phyloP scores from a whole-genome alignment of 2,329 filamentous ascomycete species.

The Elsinoe necatrix region DNA sequence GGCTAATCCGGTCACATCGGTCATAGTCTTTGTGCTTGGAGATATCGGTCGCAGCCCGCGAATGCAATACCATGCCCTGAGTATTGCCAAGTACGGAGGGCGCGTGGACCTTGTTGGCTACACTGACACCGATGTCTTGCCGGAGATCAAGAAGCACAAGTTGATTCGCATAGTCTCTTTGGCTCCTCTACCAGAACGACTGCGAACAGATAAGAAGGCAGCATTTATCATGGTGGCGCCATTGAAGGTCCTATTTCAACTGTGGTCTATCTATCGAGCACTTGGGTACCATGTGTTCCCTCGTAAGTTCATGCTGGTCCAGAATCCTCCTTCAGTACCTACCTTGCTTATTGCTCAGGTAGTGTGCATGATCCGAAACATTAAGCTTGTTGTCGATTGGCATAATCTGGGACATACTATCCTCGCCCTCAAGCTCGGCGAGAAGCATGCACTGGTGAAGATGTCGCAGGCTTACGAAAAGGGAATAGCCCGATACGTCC shows the following conservation, averaged over 20 bases:
- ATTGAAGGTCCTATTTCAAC: constrained; percentile 78
- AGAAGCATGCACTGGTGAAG: constrained; percentile 63
- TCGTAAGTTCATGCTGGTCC: constrained; percentile 73
- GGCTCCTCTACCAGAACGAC: constrained; percentile 54
- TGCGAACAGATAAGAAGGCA: constrained; percentile 59
- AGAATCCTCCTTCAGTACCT: constrained; percentile 94
- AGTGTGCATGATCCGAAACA: constrained; percentile 67
- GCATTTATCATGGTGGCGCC: constrained; percentile 73
- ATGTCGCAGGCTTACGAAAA: constrained; percentile 72
- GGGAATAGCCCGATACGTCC: constrained; percentile 57
- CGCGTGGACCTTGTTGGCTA: constrained; percentile 83
- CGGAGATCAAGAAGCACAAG: constrained; percentile 61
- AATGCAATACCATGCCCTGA: constrained; percentile 97
- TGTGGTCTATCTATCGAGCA: constrained; percentile 59
- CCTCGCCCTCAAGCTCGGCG: constrained; percentile 58
- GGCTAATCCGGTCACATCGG: constrained; percentile 38
- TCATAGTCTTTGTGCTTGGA: constrained; percentile 84
- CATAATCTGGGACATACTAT: constrained; percentile 98
- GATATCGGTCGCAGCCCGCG: constrained; percentile 93
- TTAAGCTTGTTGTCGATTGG: constrained; percentile 86
- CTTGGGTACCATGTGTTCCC: constrained; percentile 68
- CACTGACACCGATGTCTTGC: constrained; percentile 72
- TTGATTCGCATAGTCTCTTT: constrained; percentile 66
- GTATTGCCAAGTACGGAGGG: constrained; percentile 73
- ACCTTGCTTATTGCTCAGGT: constrained; percentile 69